Percentiles rank a stretch among this genome's conserved stretches.
phyloP scores from a whole-genome alignment of 768 basidiomycete species.

The Rhodotorula kratochvilovae region DNA sequence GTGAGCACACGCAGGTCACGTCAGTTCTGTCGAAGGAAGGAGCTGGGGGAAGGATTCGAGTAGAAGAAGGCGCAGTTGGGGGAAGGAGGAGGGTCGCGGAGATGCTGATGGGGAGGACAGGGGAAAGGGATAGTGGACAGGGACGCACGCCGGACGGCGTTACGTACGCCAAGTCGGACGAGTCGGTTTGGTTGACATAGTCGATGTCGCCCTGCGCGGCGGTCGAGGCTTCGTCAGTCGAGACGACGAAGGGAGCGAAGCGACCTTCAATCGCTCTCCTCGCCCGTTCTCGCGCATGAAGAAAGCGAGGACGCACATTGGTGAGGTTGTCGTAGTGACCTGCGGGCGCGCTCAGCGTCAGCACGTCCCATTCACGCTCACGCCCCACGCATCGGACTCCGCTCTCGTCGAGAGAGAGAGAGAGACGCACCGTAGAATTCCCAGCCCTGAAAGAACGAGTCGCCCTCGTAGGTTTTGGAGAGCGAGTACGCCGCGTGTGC shows the following conservation, averaged over 20 bases:
- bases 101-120: background rate
- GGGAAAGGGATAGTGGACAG: background rate
- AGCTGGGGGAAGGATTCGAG: too few relatives aligned
- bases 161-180: slow-evolving; percentile 23
- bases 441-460: slow-evolving; percentile 22
- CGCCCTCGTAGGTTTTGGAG: background rate
- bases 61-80: too few relatives aligned
- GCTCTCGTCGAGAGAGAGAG: background rate
- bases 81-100: background rate
- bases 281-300: background rate
- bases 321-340: slow-evolving; percentile 34
- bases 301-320: background rate
- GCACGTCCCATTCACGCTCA: too few relatives aligned
- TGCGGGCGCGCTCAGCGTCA: background rate
- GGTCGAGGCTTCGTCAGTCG: too few relatives aligned
- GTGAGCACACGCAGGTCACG: background rate
- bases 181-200: slow-evolving; percentile 24
- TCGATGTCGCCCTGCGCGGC: slow-evolving; percentile 7
- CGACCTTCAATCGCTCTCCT: too few relatives aligned
- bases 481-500: slow-evolving; percentile 14
- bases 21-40: background rate
- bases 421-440: slow-evolving; percentile 19
- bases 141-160: slow-evolving; percentile 20
- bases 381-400: background rate
- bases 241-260: too few relatives aligned